Percentiles rank a stretch among this genome's conserved stretches.
phyloP scores from a whole-genome alignment of 2,329 filamentous ascomycete genomes.

The Colletotrichum sansevieriae region DNA sequence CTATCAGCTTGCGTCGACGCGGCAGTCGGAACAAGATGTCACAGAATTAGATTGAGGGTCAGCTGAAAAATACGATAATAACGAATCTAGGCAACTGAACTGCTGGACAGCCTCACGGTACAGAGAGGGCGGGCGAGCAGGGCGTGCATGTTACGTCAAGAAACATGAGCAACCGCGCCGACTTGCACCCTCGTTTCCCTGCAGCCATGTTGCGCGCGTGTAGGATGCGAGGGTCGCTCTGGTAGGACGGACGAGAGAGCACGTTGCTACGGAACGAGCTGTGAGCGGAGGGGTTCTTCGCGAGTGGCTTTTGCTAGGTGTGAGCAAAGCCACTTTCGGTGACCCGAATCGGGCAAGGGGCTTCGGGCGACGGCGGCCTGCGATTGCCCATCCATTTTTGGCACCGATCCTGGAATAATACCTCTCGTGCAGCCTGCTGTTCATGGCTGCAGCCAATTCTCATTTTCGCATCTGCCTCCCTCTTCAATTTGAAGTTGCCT shows the following conservation, averaged over 20 bases:
- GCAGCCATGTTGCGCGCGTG: constrained; percentile 7
- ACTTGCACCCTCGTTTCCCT: background rate
- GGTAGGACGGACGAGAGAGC: constrained; percentile 5
- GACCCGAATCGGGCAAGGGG: constrained; percentile 31
- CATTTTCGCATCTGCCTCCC: background rate
- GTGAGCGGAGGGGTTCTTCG: background rate
- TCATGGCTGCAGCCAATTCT: background rate
- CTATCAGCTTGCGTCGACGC: no score
- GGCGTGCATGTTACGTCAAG: background rate
- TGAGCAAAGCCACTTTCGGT: constrained; percentile 40
- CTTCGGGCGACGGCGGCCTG: constrained; percentile 14
- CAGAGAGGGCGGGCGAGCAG: no score
- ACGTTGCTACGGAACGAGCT: background rate
- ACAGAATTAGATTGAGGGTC: background rate
- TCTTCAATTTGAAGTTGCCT: background rate
- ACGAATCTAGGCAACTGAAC: background rate
- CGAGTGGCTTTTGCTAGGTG: constrained; percentile 4
- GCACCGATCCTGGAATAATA: constrained; percentile 4
- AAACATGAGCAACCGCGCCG: background rate
- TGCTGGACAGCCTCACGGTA: background rate
- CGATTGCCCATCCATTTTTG: constrained; percentile 19
- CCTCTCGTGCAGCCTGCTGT: constrained; percentile 21
- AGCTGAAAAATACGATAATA: no score
- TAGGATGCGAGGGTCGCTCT: background rate
- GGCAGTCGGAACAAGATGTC: background rate